A percentile compares a stretch with the other conserved stretches of the same genome.
These are phyloP conservation scores for Leishmania tarentolae DNA, from an alignment of 208 protist genomes.

Conservation along the genomic window DNA sequence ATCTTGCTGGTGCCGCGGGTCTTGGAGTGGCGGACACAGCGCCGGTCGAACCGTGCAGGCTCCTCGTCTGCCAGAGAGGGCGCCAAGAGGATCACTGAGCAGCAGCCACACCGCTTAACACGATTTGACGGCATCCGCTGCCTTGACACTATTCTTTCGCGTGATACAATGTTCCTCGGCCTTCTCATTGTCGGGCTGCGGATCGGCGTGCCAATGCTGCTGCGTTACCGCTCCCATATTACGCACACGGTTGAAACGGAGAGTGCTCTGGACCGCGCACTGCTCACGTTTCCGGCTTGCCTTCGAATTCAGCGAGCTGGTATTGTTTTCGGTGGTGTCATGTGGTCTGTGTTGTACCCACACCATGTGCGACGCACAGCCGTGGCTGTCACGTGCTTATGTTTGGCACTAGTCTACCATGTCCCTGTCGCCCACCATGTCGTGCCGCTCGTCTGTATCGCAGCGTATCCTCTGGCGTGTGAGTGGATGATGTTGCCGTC, in stretches of 20 bases:
- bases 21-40: background rate
- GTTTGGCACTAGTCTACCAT: constrained; percentile 35
- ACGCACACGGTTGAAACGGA: constrained; percentile 49
- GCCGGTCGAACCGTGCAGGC: background rate
- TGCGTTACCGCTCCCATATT: constrained; percentile 57
- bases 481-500: background rate
- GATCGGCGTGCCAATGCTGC: constrained; percentile 35
- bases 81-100: background rate
- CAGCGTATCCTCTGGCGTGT: background rate
- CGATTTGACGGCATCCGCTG: background rate
- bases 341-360: constrained; percentile 23
- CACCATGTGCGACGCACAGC: constrained; percentile 3
- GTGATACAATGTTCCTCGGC: constrained; percentile 12
- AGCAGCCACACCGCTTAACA: background rate
- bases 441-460: constrained; percentile 33
- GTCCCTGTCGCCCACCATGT: constrained; percentile 54
- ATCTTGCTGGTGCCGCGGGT: constrained; percentile 26
- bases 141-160: background rate
- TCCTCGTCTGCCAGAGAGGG: background rate
- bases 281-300: constrained; percentile 6
- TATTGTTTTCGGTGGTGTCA: constrained; percentile 20
- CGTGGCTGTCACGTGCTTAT: constrained; percentile 5
- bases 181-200: constrained; percentile 33
- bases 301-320: constrained; percentile 28
- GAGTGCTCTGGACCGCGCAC: constrained; percentile 35